Percentiles rank a stretch among this genome's conserved stretches.
phyloP scores from a whole-genome alignment of 805 yeast genomes.

The Wickerhamomyces canadensis region DNA sequence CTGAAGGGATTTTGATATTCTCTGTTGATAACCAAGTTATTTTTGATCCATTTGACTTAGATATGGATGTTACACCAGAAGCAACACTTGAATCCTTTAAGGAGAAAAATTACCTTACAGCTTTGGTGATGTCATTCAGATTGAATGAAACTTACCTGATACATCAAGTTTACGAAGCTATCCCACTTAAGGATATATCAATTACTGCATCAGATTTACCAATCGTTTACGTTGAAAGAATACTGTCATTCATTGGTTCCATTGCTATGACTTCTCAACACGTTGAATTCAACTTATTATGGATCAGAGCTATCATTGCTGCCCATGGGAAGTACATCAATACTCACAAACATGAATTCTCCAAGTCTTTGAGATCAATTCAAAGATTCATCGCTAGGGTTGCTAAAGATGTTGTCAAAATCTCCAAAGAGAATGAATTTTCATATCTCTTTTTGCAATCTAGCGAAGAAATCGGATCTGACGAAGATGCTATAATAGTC shows the following conservation, averaged over 20 bases:
- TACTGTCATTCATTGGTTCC: constrained; percentile 66
- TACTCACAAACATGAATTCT: constrained; percentile 53
- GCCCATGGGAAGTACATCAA: constrained; percentile 75
- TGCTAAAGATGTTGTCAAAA: constrained; percentile 64
- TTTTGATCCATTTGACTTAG: constrained; percentile 95
- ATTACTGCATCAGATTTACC: constrained; percentile 71
- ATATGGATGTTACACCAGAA: constrained; percentile 85
- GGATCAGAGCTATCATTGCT: constrained; percentile 69
- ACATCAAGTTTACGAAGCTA: constrained; percentile 63
- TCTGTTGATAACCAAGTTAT: constrained; percentile 68
- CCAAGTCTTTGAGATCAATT: constrained; percentile 58
- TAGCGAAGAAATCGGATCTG: constrained; percentile 22
- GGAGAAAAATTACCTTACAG: constrained; percentile 57
- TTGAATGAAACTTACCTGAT: constrained; percentile 76
- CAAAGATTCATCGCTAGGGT: constrained; percentile 70
- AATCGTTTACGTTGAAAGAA: constrained; percentile 60
- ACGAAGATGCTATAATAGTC: constrained; percentile 19
- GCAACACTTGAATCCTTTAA: constrained; percentile 55
- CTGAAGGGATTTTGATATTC: constrained; percentile 84
- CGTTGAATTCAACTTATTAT: constrained; percentile 73
- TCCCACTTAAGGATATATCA: constrained; percentile 66
- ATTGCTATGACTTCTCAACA: constrained; percentile 70
- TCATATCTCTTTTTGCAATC: constrained; percentile 44
- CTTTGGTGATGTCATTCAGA: constrained; percentile 90
- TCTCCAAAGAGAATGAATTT: constrained; percentile 49